A percentile compares a stretch with the other conserved stretches of the same genome.
These are phyloP conservation scores for Eruca vesicaria DNA, from an alignment of 441 rosid species.

Conservation along the genomic window DNA sequence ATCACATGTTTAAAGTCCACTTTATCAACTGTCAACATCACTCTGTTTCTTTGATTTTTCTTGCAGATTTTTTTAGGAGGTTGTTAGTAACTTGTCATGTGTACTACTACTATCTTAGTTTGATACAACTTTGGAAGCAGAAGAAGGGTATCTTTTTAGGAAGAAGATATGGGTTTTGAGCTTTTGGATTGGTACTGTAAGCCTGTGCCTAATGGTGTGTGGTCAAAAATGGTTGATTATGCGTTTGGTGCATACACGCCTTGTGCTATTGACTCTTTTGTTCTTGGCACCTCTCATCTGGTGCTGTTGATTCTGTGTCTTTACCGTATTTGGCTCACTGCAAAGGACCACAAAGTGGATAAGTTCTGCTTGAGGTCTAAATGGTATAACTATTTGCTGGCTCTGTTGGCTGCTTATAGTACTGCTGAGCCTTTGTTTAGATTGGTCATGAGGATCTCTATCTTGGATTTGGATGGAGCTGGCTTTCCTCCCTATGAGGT, in stretches of 20 bases:
- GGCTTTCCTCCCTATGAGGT: constrained; percentile 95
- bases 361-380: constrained; percentile 75
- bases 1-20: neutral
- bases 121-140: constrained; percentile 2
- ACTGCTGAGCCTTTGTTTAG: constrained; percentile 86
- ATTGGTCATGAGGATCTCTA: constrained; percentile 77
- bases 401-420: constrained; percentile 65
- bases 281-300: constrained; percentile 63
- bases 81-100: constrained; percentile 16
- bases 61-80: constrained; percentile 1
- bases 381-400: constrained; percentile 66
- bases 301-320: constrained; percentile 65
- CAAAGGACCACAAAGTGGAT: constrained; percentile 59
- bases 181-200: constrained; percentile 84
- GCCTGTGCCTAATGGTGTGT: constrained; percentile 73
- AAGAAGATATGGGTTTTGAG: constrained; percentile 59
- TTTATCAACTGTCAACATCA: neutral
- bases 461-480: constrained; percentile 68
- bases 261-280: constrained; percentile 83
- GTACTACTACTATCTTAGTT: neutral
- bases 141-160: neutral
- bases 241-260: constrained; percentile 97
- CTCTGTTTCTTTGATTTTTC: neutral
- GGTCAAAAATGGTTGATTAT: constrained; percentile 73
- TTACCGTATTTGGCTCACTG: constrained; percentile 77